Base-by-base conservation (phyloP, 495 filamentous ascomycete genomes). In the Podospora fimiseda region DNA sequence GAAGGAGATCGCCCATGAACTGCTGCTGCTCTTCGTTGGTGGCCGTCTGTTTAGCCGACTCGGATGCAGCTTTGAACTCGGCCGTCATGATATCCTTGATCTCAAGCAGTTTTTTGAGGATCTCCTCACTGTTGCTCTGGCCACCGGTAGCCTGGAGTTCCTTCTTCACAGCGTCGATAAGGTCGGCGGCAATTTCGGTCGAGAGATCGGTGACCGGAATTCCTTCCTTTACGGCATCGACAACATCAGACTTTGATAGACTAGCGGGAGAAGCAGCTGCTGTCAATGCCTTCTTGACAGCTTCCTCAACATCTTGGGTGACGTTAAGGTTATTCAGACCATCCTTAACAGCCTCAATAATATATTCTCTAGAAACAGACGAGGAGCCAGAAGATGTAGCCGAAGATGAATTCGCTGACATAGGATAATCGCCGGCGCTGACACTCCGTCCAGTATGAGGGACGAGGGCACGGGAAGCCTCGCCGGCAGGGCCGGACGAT, bases 1-100 rank as follows among this genome's bases (percentile, higher is more conserved):
- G 75, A 50, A 83, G 81, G 43, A 95, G 79, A 14, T 81, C 86
- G 9, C 85, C 80, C 60, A 91, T 80, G 47, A 93, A 84, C 56
- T 93, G 86, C 55, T 90, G 82, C 52, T 89, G 74, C 40, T 85
- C 87, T 59, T 81, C 87, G 21, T 84, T 83, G 0, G 86, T 75
- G 14, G 85, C 80, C 58, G 85, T 89, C 59, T 90, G 78, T 59
- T 89, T 86, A 44, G 86, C 79, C 62, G 88, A 84, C 18, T 84
- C 76, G 0, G 75, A 74, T 5, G 76, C 70, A 14, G 71, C 66
- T 55, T 69, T 76, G 67, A 87, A 85, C 60, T 87, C 84, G 2
- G 67, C 66, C 39, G 80, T 82, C 79, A 96, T 86, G 18, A 76
- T 77, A 11, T 88, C 79, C 60, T 89, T 77, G 40, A 95, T 78